These are phyloP conservation scores for Hippophae tibetana DNA, from an alignment of 306 rosid genomes.

Conservation along the genomic window DNA sequence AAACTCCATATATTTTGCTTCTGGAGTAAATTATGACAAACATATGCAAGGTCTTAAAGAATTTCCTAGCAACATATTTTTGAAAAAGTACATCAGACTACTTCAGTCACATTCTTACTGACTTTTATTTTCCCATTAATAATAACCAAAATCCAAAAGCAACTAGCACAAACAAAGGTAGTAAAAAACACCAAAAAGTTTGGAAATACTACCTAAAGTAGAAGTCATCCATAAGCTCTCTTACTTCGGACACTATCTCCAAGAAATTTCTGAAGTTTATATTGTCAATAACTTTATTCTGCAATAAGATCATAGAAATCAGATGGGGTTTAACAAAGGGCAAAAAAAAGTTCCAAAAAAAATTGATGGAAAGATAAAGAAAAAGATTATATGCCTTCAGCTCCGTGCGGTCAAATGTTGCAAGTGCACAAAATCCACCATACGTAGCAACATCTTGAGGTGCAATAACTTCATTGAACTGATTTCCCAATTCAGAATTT, in stretches of 20 bases:
- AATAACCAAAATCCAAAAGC: no score
- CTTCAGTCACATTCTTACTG: no score
- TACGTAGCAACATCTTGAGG: conserved; percentile 96
- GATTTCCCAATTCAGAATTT: conserved; percentile 60
- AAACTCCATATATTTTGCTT: no score
- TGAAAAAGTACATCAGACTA: no score
- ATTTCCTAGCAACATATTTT: no score
- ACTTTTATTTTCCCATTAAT: no score
- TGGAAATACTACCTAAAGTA: conserved; percentile 62
- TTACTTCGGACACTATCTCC: conserved; percentile 90
- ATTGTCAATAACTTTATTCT: conserved; percentile 92
- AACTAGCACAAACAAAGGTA: no score
- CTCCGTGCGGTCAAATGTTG: conserved; percentile 87
- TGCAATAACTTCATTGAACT: conserved; percentile 90
- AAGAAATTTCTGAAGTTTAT: conserved; percentile 77
- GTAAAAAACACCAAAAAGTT: neutral
- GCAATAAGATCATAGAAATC: conserved; percentile 31
- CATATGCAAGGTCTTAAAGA: no score
- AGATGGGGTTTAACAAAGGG: neutral
- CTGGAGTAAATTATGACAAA: no score
- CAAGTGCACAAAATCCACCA: conserved; percentile 99
- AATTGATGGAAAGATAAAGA: conserved; percentile 6
- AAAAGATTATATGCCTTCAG: conserved; percentile 51
- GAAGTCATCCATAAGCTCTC: conserved; percentile 93
- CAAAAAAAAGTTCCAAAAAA: conserved; percentile 2